Base-by-base conservation (phyloP, 2,329 filamentous ascomycete species). In the Rhynchosporium graminicola region DNA sequence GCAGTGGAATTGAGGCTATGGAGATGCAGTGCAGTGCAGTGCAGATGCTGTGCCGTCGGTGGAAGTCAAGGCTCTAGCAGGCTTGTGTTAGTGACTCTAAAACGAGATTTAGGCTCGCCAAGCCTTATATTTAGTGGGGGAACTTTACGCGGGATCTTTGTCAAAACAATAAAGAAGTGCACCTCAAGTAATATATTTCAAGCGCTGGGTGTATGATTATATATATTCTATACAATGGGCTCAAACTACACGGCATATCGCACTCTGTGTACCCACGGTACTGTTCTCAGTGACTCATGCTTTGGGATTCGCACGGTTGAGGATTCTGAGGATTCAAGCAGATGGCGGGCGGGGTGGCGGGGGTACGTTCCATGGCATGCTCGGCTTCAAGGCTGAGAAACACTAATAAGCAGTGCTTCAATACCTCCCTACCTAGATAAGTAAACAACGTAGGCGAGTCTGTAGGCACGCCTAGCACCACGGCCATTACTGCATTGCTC, bases 71-170 rank as follows among this genome's bases (percentile, higher is more conserved):
- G 40, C 31, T 20, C 20, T 20, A 20, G 20, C 20, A 50, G 47
- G 40, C 40, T 29, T 2, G 38, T 40, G 9, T 29, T 36, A 47
- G 55, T 46, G 55, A 20, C 20, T 20, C 55, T 36, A 33, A 36
- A 57, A 28, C 46, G 33, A 57, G 33, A 57, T 55, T 57, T 57
- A 57, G 40, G 29, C 55, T 57, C 55, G 55, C 55, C 55, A 57
- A 57, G 55, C 55, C 1, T 20, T 20, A 20, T 20, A 20, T 57
- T 57, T 57, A 36, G 55, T n/a, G 31, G 48, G 29, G 31, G 20
- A 15, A 36, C 13, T 51, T 51, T 51, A 20, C 48, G 48, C 20
- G n/a, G 20, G 20, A 20, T 20, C 20, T 20, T 1, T 20, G 1
- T 20, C 20, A 20, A 20, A 20, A 20, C 20, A 20, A 20, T 20